These are phyloP conservation scores for Fusarium compactum DNA, from an alignment of 2,329 filamentous ascomycete species.

Conservation along the genomic window DNA sequence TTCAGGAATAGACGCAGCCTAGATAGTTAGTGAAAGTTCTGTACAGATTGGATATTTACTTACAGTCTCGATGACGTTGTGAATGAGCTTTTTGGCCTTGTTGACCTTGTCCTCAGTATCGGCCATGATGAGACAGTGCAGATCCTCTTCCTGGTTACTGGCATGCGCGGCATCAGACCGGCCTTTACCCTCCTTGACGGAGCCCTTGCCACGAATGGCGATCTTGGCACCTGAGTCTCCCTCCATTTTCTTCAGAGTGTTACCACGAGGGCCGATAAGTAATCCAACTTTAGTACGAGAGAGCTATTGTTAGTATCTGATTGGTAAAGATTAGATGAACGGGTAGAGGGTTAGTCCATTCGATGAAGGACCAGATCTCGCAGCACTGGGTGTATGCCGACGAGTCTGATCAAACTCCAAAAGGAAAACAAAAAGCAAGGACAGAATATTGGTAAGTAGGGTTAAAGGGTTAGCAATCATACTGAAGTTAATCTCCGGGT, in stretches of 20 bases:
- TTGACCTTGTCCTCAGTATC: slow-evolving; percentile 99
- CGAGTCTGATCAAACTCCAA: slow-evolving; percentile 62
- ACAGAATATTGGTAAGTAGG: slow-evolving; percentile 68
- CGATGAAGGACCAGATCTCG: slow-evolving; percentile 51
- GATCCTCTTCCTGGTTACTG: slow-evolving; percentile 99
- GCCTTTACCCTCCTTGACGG: slow-evolving; percentile 99
- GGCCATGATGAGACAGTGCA: slow-evolving; percentile 99
- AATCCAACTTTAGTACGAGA: slow-evolving; percentile 94
- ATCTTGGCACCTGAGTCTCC: slow-evolving; percentile 97
- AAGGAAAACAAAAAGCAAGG: slow-evolving; percentile 54
- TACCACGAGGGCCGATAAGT: slow-evolving; percentile 99
- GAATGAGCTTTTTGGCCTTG: slow-evolving; percentile 98
- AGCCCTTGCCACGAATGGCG: slow-evolving; percentile 98
- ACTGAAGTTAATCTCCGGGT: slow-evolving; percentile 99
- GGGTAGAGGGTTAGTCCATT: slow-evolving; percentile 47
- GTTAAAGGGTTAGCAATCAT: slow-evolving; percentile 99
- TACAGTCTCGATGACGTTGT: slow-evolving; percentile 99
- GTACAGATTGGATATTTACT: slow-evolving; percentile 54
- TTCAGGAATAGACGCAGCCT: slow-evolving; percentile 98
- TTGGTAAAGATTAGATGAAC: slow-evolving; percentile 53
- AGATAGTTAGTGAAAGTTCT: slow-evolving; percentile 40
- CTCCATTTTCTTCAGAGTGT: slow-evolving; percentile 99
- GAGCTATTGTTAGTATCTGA: slow-evolving; percentile 91
- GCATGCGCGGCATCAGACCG: slow-evolving; percentile 98
- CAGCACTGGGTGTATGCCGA: slow-evolving; percentile 48